Base-by-base conservation (phyloP, 2,329 filamentous ascomycete genomes). In the Dryadomyces quercus-mongolicae region DNA sequence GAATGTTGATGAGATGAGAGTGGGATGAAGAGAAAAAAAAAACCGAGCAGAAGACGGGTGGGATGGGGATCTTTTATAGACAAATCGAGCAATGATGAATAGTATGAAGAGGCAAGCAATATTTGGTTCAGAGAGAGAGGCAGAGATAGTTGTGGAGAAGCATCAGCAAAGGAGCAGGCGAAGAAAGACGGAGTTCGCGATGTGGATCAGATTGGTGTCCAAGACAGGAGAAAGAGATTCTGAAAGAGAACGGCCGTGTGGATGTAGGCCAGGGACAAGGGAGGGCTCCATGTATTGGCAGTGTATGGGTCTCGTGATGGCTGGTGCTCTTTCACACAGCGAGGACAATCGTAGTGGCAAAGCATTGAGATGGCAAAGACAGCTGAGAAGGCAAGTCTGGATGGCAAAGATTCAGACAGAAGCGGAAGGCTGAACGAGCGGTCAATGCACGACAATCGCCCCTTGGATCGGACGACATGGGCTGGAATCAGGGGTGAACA, bases 1-100 rank as follows among this genome's bases (percentile, higher is more conserved):
- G 52, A 36, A 31, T 43, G 16, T 43, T 21, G 38, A 50, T 44
- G 34, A 21, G 25, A 44, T 31, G 47, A 16, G n/a, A 25, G 43
- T 45, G 12, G 22, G 36, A 40, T 42, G 48, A 36, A 25, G 52
- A 50, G 18, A 45, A 48, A 34, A 54, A 34, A 54, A 22, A 54
- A 45, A 16, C 7, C 9, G 51, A 16, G 12, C 25, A 36, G 5
- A 56, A 34, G 9, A n/a, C 51, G 46, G 44, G 20, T 12, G 31
- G 40, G 49, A 45, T 31, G 15, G 7, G 16, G 25, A 13, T 21
- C 44, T 52, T 54, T 54, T 54, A 54, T 54, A 53, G 34, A 47
- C 6, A 42, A 53, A 45, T 9, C 9, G 10, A 6, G 5, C 16
- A 36, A 6, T 18, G 18, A 43, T 25, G 49, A 22, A 20, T 16